These are phyloP conservation scores for Termitomyces sp. DNA, from an alignment of 768 basidiomycete genomes.

Conservation along the genomic window DNA sequence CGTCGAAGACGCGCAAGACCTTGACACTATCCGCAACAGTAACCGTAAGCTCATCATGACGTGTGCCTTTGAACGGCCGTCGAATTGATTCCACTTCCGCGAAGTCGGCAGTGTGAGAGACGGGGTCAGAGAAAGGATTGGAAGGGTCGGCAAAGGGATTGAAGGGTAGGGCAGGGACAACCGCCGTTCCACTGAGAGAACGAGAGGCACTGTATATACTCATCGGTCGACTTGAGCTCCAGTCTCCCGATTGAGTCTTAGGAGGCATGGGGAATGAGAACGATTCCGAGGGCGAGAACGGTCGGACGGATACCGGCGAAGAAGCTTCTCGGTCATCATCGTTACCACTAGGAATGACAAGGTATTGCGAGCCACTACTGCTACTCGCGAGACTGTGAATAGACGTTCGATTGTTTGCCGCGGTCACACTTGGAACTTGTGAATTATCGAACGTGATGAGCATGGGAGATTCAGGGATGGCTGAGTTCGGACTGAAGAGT, in stretches of 20 bases:
- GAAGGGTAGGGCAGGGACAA: slow-evolving; percentile 10
- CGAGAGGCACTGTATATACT: slow-evolving; percentile 11
- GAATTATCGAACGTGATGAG: slow-evolving; percentile 29
- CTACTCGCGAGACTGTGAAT: slow-evolving; percentile 36
- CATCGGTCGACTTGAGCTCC: slow-evolving; percentile 18
- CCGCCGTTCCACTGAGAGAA: slow-evolving; percentile 11
- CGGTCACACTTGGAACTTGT: slow-evolving; percentile 13
- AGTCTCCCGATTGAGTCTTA: slow-evolving; percentile 19
- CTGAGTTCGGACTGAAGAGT: slow-evolving; percentile 8
- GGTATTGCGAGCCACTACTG: slow-evolving; percentile 38
- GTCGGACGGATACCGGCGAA: slow-evolving; percentile 60
- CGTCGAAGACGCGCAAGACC: slow-evolving; percentile 55
- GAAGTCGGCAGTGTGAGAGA: slow-evolving; percentile 23
- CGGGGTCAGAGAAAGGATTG: slow-evolving; percentile 34
- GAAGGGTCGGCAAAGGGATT: slow-evolving; percentile 27
- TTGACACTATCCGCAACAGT: slow-evolving; percentile 46
- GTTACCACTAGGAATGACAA: slow-evolving; percentile 25
- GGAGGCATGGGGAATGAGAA: slow-evolving; percentile 71
- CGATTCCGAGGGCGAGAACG: slow-evolving; percentile 64
- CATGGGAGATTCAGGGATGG: slow-evolving; percentile 20
- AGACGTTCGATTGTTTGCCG: slow-evolving; percentile 27
- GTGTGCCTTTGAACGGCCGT: slow-evolving; percentile 53
- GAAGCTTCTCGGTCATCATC: slow-evolving; percentile 21
- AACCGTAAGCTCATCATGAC: slow-evolving; percentile 60
- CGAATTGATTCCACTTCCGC: slow-evolving; percentile 44